Base-by-base conservation (phyloP, 257 asterid species). In the Jaltomata sinuosa region DNA sequence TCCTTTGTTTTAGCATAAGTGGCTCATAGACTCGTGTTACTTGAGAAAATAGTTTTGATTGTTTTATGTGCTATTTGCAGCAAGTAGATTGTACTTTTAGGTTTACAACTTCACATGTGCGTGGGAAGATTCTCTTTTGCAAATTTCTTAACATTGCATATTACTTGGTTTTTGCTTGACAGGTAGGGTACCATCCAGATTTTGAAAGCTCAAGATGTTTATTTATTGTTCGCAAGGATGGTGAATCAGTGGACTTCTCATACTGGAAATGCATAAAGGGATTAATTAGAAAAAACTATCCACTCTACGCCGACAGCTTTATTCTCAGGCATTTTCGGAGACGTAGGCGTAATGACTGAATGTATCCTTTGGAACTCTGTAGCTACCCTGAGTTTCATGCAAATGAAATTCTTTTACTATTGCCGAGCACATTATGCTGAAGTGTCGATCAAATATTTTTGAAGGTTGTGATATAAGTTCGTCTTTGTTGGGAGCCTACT, bases 201-300 rank as follows among this genome's bases (percentile, higher is more conserved):
- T 97, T 95, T 84, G 94, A 87, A 67, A 91, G 85, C 76, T 97
- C 99, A 8, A 88, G 96, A 86, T 97, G 99, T 81, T 84, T 97
- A 77, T 97, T 97, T 92, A 89, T 97, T 85, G 98, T 94, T 79
- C 98, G 96, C 22, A 93, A 89, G 84, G 97, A 93, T 87, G 99
- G 99, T 84, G 98, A 92, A 54, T n/a, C 88, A 89, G 93, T 95
- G 27, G 99, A 97, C 84, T 95, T 97, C 81, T 97, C 99, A 3
- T 97, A 91, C 88, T 95, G 99, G 99, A 97, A 97, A 92, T 95
- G 99, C 92, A 91, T 97, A 83, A 95, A 93, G 90, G 99, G 98
- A 47, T 87, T 95, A 90, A 93, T 97, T 90, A 91, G 93, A 83
- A 94, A 90, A 84, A 95, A 94, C 38, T 97, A 94, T 89, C 99